Evolutionary conservation across 495 filamentous ascomycete species (phyloP).

Genomic region (Penicillium paradoxum): DNA sequence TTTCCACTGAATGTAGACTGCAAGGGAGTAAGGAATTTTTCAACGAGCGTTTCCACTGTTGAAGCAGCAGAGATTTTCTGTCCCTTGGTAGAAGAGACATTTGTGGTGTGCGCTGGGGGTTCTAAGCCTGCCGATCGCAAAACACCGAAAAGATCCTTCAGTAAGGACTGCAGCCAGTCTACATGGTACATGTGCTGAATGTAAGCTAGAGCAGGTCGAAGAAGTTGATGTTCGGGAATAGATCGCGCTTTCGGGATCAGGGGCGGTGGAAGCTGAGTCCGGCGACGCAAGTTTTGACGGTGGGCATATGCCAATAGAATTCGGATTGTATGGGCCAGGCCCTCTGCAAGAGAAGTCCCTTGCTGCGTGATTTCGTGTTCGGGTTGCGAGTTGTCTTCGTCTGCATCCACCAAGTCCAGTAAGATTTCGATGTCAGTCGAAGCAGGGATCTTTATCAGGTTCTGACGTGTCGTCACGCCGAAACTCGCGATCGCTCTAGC

Average conservation of each 20-base stretch:
- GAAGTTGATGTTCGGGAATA: slow-evolving; percentile 52
- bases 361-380: slow-evolving; percentile 9
- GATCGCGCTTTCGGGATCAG: slow-evolving; percentile 47
- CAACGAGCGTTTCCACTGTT: slow-evolving; percentile 36
- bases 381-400: slow-evolving; percentile 25
- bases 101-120: slow-evolving; percentile 25
- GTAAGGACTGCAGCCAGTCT: slow-evolving; percentile 31
- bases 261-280: slow-evolving; percentile 57
- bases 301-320: slow-evolving; percentile 71
- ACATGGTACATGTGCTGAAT: slow-evolving; percentile 53
- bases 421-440: slow-evolving; percentile 50
- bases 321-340: slow-evolving; percentile 54
- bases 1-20: slow-evolving; percentile 39
- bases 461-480: slow-evolving; percentile 57
- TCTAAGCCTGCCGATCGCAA: slow-evolving; percentile 40
- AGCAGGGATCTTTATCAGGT: slow-evolving; percentile 53
- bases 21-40: slow-evolving; percentile 37
- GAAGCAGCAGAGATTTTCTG: slow-evolving; percentile 3
- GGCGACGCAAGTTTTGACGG: slow-evolving; percentile 56
- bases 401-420: slow-evolving; percentile 62
- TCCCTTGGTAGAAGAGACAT: slow-evolving; percentile 27
- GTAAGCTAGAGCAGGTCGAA: slow-evolving; percentile 61
- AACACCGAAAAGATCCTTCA: slow-evolving; percentile 33
- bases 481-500: slow-evolving; percentile 61
- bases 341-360: slow-evolving; percentile 47